Evolutionary conservation across 352 stramenopile species (phyloP).

Genomic region (Aphanomyces invadans): DNA sequence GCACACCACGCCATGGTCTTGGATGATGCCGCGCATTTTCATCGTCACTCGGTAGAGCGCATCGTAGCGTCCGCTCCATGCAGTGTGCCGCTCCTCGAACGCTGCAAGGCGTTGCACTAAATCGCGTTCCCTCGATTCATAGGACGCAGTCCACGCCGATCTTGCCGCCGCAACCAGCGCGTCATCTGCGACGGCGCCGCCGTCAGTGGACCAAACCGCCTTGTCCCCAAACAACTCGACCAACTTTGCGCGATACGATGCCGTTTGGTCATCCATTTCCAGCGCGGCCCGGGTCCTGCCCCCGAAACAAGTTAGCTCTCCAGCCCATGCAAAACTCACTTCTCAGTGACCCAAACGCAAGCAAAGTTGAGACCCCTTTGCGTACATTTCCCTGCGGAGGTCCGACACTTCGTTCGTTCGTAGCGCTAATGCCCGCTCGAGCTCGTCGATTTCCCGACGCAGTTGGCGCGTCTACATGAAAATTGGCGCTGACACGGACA

Average conservation of each 20-base stretch:
- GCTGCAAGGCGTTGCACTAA: not conserved
- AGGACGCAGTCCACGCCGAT: not conserved
- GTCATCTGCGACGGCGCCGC: not conserved
- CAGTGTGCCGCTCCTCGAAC: not conserved
- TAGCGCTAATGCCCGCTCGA: not conserved
- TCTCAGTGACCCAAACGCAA: not conserved
- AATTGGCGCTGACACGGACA: not conserved
- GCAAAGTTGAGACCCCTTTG: not conserved
- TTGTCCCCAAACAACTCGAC: constrained; percentile 13
- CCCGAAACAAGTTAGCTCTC: no score
- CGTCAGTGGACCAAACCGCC: not conserved
- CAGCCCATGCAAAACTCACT: no score
- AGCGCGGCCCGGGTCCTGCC: not conserved
- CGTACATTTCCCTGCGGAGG: not conserved
- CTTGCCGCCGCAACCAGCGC: not conserved
- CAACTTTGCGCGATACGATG: not conserved
- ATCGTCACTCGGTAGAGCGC: not conserved
- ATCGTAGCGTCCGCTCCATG: not conserved
- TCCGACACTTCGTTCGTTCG: not conserved
- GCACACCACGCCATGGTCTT: constrained; percentile 14
- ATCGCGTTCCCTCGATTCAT: not conserved
- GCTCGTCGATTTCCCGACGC: not conserved
- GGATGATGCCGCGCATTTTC: not conserved
- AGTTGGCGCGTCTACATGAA: not conserved
- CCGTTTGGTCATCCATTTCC: not conserved